Conservation (phyloP, 73 alveolate species). For the Paramecium tetraurelia region DNA sequence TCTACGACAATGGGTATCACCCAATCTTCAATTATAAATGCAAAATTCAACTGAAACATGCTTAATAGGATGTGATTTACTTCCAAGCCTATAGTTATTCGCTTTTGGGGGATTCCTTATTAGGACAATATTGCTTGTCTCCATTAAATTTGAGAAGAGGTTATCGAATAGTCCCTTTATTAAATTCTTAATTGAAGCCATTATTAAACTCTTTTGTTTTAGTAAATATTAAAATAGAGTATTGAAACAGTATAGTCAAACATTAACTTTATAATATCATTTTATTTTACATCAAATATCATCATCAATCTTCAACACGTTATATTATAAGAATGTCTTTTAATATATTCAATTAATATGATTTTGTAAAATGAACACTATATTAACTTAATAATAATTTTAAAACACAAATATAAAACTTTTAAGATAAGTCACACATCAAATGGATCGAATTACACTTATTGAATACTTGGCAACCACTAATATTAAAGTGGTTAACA, state of each 20-base stretch:
- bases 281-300: too few species aligned
- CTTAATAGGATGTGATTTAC: not conserved
- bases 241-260: not conserved
- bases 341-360: too few species aligned
- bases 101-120: not conserved
- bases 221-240: slow-evolving; percentile 24
- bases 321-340: too few species aligned
- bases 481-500: not conserved
- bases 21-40: slow-evolving; percentile 37
- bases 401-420: not conserved
- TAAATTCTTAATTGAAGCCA: not conserved
- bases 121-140: not conserved
- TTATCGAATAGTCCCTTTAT: not conserved
- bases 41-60: not conserved
- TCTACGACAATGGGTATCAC: slow-evolving; percentile 27
- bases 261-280: not conserved
- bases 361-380: too few species aligned
- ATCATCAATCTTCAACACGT: too few species aligned
- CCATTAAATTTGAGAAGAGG: slow-evolving; percentile 16
- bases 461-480: not conserved
- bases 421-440: not conserved
- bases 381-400: not conserved
- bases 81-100: slow-evolving; percentile 23
- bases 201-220: not conserved
- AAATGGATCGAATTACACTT: slow-evolving; percentile 21